These are phyloP conservation scores for Phlyctochytrium planicorne DNA, from an alignment of 192 early-diverging fungal species.

Conservation along the genomic window DNA sequence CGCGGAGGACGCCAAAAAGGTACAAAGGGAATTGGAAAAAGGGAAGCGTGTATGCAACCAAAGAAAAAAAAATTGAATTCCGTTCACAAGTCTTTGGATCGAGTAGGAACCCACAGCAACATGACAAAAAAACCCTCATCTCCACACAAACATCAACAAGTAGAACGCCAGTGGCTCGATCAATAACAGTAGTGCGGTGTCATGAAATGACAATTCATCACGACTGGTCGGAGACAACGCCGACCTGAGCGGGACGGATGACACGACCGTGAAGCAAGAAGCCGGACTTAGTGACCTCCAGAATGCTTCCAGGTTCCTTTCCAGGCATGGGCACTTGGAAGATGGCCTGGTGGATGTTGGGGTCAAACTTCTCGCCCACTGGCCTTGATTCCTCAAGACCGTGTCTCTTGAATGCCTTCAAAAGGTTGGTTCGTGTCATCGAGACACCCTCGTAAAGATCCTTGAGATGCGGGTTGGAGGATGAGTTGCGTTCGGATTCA, in stretches of 20 bases:
- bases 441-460: slow-evolving; percentile 85
- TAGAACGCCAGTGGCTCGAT: no score
- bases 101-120: no score
- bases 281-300: slow-evolving; percentile 90
- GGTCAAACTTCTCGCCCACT: slow-evolving; percentile 88
- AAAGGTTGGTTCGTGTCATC: slow-evolving; percentile 83
- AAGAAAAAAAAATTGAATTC: no score
- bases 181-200: no score
- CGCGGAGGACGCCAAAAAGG: no score
- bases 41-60: no score
- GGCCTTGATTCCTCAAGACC: slow-evolving; percentile 83
- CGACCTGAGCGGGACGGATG: slow-evolving; percentile 92
- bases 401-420: slow-evolving; percentile 83
- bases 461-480: slow-evolving; percentile 58
- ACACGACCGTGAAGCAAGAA: slow-evolving; percentile 90
- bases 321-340: slow-evolving; percentile 88
- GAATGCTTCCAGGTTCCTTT: slow-evolving; percentile 85
- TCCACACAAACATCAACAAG: no score
- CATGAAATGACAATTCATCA: no score
- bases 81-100: no score
- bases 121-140: no score
- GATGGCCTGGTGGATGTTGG: slow-evolving; percentile 90
- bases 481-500: slow-evolving; percentile 48
- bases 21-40: no score
- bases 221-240: slow-evolving; percentile 79